phyloP scores from a whole-genome alignment of 352 stramenopile genomes.

The Phytophthora pluvialis region DNA sequence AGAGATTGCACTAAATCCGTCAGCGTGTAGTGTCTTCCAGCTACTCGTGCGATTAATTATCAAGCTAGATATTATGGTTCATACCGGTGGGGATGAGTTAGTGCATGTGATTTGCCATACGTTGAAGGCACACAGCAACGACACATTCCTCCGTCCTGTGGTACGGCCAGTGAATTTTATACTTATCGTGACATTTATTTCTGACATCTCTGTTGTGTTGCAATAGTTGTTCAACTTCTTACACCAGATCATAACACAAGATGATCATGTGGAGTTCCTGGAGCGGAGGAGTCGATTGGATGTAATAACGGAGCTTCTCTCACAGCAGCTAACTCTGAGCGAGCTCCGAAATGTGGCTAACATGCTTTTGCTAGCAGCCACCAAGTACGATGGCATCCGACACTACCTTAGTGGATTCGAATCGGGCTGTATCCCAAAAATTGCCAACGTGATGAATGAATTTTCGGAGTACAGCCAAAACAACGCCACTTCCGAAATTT shows the following conservation, averaged over 20 bases:
- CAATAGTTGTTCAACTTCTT: constrained; percentile 31
- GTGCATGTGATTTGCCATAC: constrained; percentile 38
- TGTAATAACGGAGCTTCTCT: constrained; percentile 20
- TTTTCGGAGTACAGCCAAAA: constrained; percentile 21
- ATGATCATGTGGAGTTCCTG: constrained; percentile 8
- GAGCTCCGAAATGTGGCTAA: constrained; percentile 28
- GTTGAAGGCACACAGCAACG: constrained; percentile 27
- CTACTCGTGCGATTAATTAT: constrained; percentile 40
- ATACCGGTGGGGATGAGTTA: constrained; percentile 36
- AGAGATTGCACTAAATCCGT: constrained; percentile 20
- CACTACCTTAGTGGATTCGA: constrained; percentile 23
- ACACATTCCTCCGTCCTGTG: constrained; percentile 45
- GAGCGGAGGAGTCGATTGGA: constrained; percentile 16
- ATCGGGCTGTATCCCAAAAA: constrained; percentile 29
- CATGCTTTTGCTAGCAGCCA: constrained; percentile 18
- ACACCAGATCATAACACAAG: constrained; percentile 24
- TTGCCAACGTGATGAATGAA: constrained; percentile 11
- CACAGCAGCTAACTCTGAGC: constrained; percentile 20
- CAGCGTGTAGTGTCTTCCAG: constrained; percentile 35
- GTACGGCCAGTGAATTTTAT: not conserved
- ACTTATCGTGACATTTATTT: not conserved
- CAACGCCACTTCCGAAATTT: not conserved
- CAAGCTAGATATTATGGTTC: constrained; percentile 33
- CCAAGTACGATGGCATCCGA: constrained; percentile 18
- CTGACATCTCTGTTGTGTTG: not conserved